phyloP scores from a whole-genome alignment of 345 rosid genomes.

The Gossypium turneri region DNA sequence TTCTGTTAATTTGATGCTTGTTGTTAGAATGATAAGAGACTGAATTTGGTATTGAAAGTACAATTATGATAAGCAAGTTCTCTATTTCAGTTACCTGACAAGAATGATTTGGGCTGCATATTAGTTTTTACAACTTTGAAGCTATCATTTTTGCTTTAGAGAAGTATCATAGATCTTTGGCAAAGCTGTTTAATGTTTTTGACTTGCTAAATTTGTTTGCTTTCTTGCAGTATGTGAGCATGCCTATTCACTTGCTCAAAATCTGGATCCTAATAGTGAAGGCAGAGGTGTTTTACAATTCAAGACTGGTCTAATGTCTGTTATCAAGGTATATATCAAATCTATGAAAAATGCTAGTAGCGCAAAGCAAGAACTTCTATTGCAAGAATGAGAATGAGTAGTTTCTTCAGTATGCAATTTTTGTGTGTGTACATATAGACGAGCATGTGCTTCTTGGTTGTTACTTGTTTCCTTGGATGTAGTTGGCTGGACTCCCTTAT shows the following conservation, averaged over 20 bases:
- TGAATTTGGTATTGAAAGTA: not conserved
- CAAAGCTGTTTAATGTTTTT: slow-evolving; percentile 8
- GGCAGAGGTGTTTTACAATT: slow-evolving; percentile 97
- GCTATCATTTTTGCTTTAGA: not conserved
- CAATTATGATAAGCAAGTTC: not conserved
- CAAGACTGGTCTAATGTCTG: slow-evolving; percentile 95
- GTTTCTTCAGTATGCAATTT: not conserved
- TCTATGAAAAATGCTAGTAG: not conserved
- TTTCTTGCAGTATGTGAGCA: slow-evolving; percentile 84
- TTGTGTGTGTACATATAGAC: not conserved
- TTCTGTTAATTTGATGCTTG: not conserved
- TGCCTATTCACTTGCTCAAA: slow-evolving; percentile 90
- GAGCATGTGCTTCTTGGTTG: not conserved
- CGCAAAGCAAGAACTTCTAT: not conserved
- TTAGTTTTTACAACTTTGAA: not conserved
- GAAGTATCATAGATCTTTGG: no score
- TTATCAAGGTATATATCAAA: slow-evolving; percentile 63
- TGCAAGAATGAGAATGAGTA: not conserved
- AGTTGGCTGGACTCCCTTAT: not conserved
- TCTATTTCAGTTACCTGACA: not conserved
- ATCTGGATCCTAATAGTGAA: slow-evolving; percentile 94
- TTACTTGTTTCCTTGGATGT: not conserved
- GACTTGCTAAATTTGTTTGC: slow-evolving; percentile 14
- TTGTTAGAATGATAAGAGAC: not conserved
- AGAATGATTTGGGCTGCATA: slow-evolving; percentile 1